These are phyloP conservation scores for Malassezia brasiliensis DNA, from an alignment of 1,284 basidiomycete species.

Conservation along the genomic window DNA sequence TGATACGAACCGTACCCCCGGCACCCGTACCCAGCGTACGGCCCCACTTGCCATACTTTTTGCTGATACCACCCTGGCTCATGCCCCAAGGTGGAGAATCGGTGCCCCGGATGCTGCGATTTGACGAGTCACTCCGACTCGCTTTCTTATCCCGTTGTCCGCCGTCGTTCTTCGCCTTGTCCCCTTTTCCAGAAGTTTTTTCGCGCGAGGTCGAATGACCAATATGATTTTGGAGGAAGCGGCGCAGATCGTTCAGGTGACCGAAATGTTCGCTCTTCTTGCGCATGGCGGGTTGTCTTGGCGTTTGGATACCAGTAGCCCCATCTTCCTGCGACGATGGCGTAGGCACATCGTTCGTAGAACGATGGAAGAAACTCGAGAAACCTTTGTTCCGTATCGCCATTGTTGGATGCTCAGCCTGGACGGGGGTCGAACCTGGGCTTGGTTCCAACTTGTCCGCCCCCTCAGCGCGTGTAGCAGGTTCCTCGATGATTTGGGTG, in stretches of 20 bases:
- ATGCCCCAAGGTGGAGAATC: constrained; percentile 49
- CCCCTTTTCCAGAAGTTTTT: neutral
- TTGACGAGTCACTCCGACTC: neutral
- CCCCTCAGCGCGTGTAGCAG: no score
- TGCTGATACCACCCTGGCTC: constrained; percentile 74
- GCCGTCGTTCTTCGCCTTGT: neutral
- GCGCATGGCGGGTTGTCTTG: neutral
- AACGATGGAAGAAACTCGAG: neutral
- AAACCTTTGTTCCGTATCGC: neutral
- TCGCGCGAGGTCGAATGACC: neutral
- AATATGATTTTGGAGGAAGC: constrained; percentile 12
- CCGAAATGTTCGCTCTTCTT: constrained; percentile 1
- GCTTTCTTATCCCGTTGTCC: neutral
- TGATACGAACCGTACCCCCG: constrained; percentile 90
- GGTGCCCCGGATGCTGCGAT: constrained; percentile 37
- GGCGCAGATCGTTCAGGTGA: constrained; percentile 11
- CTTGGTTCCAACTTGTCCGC: no score
- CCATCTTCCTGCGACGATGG: neutral
- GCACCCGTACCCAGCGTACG: constrained; percentile 88
- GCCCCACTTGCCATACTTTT: constrained; percentile 99
- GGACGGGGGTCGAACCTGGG: no score
- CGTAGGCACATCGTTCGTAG: neutral
- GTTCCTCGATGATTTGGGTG: no score
- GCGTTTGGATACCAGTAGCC: neutral
- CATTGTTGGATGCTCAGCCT: no score